Evolutionary conservation across 2,329 filamentous ascomycete genomes (phyloP).

Genomic region (Colletotrichum sp.): DNA sequence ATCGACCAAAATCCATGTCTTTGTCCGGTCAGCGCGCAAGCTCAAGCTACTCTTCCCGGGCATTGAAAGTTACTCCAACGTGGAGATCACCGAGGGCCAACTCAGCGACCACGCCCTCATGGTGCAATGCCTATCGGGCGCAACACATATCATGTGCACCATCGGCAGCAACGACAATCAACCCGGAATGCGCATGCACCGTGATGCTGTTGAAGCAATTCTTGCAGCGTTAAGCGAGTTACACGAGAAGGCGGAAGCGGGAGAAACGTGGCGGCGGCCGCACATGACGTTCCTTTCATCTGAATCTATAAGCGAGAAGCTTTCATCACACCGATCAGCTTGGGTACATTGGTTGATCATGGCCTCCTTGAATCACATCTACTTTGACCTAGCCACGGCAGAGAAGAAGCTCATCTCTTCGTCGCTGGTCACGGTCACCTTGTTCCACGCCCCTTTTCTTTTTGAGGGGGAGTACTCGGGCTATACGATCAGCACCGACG

Average conservation of each 20-base stretch:
- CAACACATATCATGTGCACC: not conserved
- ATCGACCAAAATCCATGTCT: not conserved
- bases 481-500: not conserved
- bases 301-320: not conserved
- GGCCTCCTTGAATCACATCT: not conserved
- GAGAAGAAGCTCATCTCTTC: not conserved
- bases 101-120: not conserved
- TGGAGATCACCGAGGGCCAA: not conserved
- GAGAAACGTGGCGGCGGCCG: not conserved
- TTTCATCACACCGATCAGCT: not conserved
- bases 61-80: not conserved
- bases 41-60: not conserved
- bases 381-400: not conserved
- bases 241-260: fast-evolving
- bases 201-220: not conserved
- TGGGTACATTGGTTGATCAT: not conserved
- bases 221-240: not conserved
- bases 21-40: not conserved
- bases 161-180: not conserved
- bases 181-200: not conserved
- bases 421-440: not conserved
- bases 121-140: not conserved
- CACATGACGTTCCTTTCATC: not conserved
- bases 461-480: not conserved
- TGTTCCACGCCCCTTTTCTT: not conserved